phyloP scores from a whole-genome alignment of 2,329 filamentous ascomycete genomes.

The Calonectria hongkongensis region DNA sequence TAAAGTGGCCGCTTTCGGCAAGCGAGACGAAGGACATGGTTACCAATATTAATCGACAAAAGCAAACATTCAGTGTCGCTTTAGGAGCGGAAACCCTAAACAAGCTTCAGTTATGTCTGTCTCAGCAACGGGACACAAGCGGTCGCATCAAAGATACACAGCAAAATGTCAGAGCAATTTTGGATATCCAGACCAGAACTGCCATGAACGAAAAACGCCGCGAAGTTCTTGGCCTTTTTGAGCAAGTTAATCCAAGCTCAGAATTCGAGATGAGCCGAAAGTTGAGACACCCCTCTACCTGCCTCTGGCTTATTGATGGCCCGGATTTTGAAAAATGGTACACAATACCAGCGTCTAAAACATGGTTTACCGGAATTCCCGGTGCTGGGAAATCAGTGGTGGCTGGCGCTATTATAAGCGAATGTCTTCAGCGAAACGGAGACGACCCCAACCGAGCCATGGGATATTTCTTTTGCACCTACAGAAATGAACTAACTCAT shows the following conservation, averaged over 20 bases:
- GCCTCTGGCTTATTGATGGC: constrained; percentile 18
- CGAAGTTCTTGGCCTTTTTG: constrained; percentile 2
- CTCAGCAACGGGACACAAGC: background rate
- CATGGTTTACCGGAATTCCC: constrained; percentile 37
- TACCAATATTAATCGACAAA: constrained; percentile 14
- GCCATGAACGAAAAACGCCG: background rate
- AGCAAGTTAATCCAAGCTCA: constrained; percentile 1
- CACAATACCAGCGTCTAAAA: background rate
- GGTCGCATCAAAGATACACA: background rate
- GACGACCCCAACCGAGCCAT: background rate
- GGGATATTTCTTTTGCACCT: constrained; percentile 37
- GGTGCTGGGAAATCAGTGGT: constrained; percentile 39
- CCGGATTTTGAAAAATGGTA: constrained; percentile 26
- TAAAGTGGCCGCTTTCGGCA: constrained; percentile 36
- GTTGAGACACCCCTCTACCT: constrained; percentile 22
- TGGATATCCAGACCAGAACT: constrained; percentile 20
- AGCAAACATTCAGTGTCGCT: constrained; percentile 32
- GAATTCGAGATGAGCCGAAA: constrained; percentile 20
- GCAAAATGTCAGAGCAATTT: background rate
- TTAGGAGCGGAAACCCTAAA: constrained; percentile 24
- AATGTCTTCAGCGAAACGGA: constrained; percentile 19
- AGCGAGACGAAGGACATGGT: constrained; percentile 21
- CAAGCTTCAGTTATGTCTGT: constrained; percentile 13
- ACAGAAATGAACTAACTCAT: background rate
- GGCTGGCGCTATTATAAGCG: constrained; percentile 19